Conservation (phyloP, 257 asterid genomes). For the Knoxia roxburghii region DNA sequence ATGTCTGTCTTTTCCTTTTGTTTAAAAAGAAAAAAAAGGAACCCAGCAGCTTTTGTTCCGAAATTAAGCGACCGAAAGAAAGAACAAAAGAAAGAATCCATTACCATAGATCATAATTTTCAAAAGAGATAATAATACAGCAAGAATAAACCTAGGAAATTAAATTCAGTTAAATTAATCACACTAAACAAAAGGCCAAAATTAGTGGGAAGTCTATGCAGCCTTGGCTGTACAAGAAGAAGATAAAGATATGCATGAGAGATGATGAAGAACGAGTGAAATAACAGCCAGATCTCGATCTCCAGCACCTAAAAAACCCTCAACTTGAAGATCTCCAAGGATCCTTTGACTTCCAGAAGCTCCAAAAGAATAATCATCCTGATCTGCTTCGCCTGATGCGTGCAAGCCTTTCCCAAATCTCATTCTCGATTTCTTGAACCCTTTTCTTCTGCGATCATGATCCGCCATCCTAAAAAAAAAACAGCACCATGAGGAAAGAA, state of each 20-base stretch:
- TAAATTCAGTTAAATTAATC: no score
- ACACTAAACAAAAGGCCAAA: no score
- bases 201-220: slow-evolving; percentile 2
- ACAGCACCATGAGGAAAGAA: not conserved
- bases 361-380: not conserved
- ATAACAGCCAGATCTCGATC: slow-evolving; percentile 16
- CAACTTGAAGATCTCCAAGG: not conserved
- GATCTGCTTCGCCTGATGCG: not conserved
- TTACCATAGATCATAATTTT: no score
- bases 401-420: not conserved
- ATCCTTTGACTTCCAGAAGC: not conserved
- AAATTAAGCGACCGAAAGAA: not conserved
- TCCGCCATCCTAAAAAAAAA: slow-evolving; percentile 13
- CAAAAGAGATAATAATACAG: not conserved
- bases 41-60: not conserved
- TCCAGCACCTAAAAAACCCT: not conserved
- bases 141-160: not conserved
- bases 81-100: not conserved
- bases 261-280: not conserved
- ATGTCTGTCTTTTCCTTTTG: no score
- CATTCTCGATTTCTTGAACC: slow-evolving; percentile 11
- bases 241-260: not conserved
- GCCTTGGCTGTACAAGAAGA: slow-evolving; percentile 17
- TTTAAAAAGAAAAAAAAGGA: not conserved
- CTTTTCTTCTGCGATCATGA: slow-evolving; percentile 22